These are phyloP conservation scores for Eucalyptus polybractea DNA, from an alignment of 345 rosid genomes.

Conservation along the genomic window DNA sequence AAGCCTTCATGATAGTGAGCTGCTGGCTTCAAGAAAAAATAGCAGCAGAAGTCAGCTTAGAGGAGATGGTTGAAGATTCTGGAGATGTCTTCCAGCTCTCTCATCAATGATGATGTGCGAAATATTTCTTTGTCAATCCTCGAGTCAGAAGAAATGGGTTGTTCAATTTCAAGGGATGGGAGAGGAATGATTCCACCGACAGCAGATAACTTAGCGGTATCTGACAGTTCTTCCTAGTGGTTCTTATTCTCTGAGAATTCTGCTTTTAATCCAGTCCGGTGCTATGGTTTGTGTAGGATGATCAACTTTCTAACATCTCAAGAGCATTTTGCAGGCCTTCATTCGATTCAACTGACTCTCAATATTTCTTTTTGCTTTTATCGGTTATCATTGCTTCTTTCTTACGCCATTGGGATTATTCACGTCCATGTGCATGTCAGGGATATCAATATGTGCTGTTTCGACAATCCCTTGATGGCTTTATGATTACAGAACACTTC, in stretches of 20 bases:
- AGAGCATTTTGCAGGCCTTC: background rate
- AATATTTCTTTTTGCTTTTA: background rate
- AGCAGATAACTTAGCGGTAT: conserved; percentile 31
- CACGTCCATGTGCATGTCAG: background rate
- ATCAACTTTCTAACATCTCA: background rate
- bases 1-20: conserved; percentile 39
- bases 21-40: conserved; percentile 37
- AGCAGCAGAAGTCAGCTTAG: conserved; percentile 49
- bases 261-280: conserved; percentile 31
- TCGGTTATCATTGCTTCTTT: background rate
- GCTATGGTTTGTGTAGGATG: conserved; percentile 8
- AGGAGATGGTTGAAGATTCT: conserved; percentile 41
- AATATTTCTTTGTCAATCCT: conserved; percentile 60
- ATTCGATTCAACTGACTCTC: background rate
- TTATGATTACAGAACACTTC: background rate
- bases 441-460: background rate
- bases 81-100: conserved; percentile 31
- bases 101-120: conserved; percentile 70
- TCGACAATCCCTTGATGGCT: background rate
- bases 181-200: conserved; percentile 10
- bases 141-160: conserved; percentile 59
- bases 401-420: background rate
- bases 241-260: conserved; percentile 69
- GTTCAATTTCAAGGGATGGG: conserved; percentile 28
- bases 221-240: conserved; percentile 69